Evolutionary conservation across 1,284 basidiomycete species (phyloP).

Genomic region (Tilletia walkeri): DNA sequence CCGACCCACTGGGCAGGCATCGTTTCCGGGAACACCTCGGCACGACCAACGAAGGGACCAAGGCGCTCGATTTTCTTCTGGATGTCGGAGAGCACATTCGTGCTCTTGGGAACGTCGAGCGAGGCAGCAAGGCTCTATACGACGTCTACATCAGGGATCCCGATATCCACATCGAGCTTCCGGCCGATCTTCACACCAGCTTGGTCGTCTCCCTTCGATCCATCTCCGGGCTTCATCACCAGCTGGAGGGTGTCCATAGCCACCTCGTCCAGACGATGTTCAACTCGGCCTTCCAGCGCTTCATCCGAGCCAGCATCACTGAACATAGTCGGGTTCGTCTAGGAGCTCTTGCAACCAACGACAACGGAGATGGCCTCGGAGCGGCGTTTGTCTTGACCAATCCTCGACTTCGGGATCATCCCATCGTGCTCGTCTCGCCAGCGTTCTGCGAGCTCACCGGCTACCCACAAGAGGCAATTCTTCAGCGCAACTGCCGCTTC

Average conservation of each 20-base stretch:
- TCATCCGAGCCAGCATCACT: constrained; percentile 32
- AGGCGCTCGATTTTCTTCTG: constrained; percentile 7
- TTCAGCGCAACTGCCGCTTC: constrained; percentile 51
- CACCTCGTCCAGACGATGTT: constrained; percentile 35
- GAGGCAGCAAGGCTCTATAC: constrained; percentile 21
- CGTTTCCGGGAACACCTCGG: constrained; percentile 30
- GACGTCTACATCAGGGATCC: constrained; percentile 26
- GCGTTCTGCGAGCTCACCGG: constrained; percentile 44
- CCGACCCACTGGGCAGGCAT: constrained; percentile 34
- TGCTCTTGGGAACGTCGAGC: constrained; percentile 8
- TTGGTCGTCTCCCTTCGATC: constrained; percentile 19
- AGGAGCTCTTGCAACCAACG: constrained; percentile 29
- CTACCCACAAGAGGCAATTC: constrained; percentile 31
- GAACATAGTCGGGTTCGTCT: constrained; percentile 33
- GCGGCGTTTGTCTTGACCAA: constrained; percentile 36
- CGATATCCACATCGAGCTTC: constrained; percentile 15
- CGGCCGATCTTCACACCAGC: constrained; percentile 8
- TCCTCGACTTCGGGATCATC: constrained; percentile 35
- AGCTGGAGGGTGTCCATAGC: constrained; percentile 22
- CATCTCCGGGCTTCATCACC: constrained; percentile 18
- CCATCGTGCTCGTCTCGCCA: constrained; percentile 41
- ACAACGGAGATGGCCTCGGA: constrained; percentile 23
- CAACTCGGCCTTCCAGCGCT: constrained; percentile 32
- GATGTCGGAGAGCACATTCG: constrained; percentile 25
- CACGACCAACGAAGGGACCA: neutral